These are phyloP conservation scores for Sporothrix luriei DNA, from an alignment of 2,329 filamentous ascomycete species.

Conservation along the genomic window DNA sequence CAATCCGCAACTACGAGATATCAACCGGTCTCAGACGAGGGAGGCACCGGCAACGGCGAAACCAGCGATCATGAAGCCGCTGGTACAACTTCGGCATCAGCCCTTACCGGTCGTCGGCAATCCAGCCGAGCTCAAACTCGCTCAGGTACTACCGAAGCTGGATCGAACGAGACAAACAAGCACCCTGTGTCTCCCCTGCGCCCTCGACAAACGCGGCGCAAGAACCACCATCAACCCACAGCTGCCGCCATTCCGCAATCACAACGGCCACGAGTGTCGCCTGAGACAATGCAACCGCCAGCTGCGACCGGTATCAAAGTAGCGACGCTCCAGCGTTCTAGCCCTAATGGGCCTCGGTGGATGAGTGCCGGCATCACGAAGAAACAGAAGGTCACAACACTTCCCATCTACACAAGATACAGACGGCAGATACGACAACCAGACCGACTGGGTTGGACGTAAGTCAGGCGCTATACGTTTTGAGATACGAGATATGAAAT, in stretches of 20 bases:
- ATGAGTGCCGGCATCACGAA: not conserved
- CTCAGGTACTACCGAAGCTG: not conserved
- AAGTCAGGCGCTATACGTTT: no score
- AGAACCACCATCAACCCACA: not conserved
- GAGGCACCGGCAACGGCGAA: no score
- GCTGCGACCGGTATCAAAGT: no score
- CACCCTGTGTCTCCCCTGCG: not conserved
- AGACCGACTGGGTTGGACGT: not conserved
- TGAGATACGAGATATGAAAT: no score
- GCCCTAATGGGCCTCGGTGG: no score
- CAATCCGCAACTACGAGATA: no score
- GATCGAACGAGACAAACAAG: not conserved
- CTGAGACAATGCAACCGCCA: no score
- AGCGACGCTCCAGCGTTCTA: no score
- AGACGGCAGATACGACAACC: not conserved
- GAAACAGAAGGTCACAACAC: not conserved
- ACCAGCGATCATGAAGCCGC: not conserved
- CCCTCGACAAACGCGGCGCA: not conserved
- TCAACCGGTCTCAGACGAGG: no score
- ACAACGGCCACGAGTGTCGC: no score
- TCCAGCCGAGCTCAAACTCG: not conserved
- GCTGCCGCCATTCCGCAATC: no score
- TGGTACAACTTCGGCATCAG: not conserved
- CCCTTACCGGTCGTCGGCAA: not conserved
- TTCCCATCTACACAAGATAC: not conserved